Conservation (phyloP, 306 rosid species). For the Cucumis melo region DNA sequence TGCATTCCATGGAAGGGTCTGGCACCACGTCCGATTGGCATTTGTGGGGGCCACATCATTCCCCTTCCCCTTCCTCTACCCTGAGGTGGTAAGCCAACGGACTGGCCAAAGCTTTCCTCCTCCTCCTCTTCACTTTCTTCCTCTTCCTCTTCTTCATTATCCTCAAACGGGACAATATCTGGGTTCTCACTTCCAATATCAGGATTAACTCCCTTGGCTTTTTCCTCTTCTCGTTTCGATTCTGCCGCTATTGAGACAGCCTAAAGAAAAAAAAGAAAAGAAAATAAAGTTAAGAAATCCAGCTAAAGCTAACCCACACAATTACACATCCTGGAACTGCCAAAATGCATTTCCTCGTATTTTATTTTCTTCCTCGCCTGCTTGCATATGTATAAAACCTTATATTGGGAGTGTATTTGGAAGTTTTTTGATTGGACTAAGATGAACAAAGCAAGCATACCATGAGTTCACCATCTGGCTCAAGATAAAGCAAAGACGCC, state of each 20-base stretch:
- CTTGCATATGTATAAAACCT: not conserved
- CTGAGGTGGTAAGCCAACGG: constrained; percentile 45
- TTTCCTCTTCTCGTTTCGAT: constrained; percentile 95
- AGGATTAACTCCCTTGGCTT: constrained; percentile 93
- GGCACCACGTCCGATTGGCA: constrained; percentile 82
- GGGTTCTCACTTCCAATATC: constrained; percentile 85
- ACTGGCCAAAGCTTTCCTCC: constrained; percentile 69
- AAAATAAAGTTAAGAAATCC: constrained; percentile 1
- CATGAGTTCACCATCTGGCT: constrained; percentile 99
- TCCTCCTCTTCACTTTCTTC: constrained; percentile 99
- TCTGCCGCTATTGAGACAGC: constrained; percentile 85
- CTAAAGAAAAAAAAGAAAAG: constrained; percentile 22
- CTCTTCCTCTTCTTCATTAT: constrained; percentile 99
- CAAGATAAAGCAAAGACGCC: constrained; percentile 91
- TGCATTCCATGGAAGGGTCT: constrained; percentile 91
- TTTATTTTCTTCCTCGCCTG: not conserved
- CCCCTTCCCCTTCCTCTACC: constrained; percentile 98
- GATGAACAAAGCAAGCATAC: constrained; percentile 32
- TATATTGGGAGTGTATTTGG: not conserved
- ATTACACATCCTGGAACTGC: not conserved
- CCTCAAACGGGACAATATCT: constrained; percentile 96
- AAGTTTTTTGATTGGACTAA: not conserved
- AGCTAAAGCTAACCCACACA: not conserved
- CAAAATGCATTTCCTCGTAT: not conserved
- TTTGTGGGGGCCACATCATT: constrained; percentile 96